A percentile compares a stretch with the other conserved stretches of the same genome.
phyloP scores from a whole-genome alignment of 2,329 filamentous ascomycete species.

The Monascus ruber region DNA sequence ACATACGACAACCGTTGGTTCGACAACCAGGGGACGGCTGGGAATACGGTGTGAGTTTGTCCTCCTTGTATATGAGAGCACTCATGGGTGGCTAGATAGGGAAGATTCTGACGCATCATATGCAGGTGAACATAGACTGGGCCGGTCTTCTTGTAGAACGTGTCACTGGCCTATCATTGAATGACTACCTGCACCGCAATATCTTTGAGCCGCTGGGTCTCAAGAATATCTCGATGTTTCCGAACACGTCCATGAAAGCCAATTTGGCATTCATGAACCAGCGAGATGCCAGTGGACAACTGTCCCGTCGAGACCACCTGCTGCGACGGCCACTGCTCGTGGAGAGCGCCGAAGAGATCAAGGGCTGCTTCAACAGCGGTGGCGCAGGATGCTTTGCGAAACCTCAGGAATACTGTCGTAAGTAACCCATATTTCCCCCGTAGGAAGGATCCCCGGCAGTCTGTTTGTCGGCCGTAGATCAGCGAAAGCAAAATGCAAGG shows the following conservation, averaged over 20 bases:
- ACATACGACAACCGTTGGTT: slow-evolving; percentile 44
- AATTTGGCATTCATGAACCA: slow-evolving; percentile 48
- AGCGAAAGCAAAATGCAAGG: too few relatives aligned
- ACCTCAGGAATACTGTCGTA: slow-evolving; percentile 50
- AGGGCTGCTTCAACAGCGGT: slow-evolving; percentile 44
- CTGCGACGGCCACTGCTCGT: slow-evolving; percentile 37
- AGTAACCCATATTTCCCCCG: slow-evolving; percentile 9
- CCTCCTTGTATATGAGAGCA: too few relatives aligned
- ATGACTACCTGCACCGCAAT: slow-evolving; percentile 39
- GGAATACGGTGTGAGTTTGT: slow-evolving; percentile 44
- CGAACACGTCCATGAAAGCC: slow-evolving; percentile 41
- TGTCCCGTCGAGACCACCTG: slow-evolving; percentile 39
- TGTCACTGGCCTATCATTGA: slow-evolving; percentile 32
- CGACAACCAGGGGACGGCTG: slow-evolving; percentile 54
- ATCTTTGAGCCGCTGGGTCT: slow-evolving; percentile 40
- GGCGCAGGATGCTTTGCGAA: slow-evolving; percentile 51
- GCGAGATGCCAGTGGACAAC: slow-evolving; percentile 34
- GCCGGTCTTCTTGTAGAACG: slow-evolving; percentile 41
- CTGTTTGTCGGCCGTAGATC: too few relatives aligned
- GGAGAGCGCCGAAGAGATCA: slow-evolving; percentile 33
- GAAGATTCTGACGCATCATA: not conserved
- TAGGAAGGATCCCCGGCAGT: too few relatives aligned
- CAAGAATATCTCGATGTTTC: slow-evolving; percentile 46
- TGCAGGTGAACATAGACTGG: slow-evolving; percentile 43
- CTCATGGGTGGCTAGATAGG: too few relatives aligned